These are phyloP conservation scores for Leccinellum luteum DNA, from an alignment of 768 basidiomycete genomes.

Conservation along the genomic window DNA sequence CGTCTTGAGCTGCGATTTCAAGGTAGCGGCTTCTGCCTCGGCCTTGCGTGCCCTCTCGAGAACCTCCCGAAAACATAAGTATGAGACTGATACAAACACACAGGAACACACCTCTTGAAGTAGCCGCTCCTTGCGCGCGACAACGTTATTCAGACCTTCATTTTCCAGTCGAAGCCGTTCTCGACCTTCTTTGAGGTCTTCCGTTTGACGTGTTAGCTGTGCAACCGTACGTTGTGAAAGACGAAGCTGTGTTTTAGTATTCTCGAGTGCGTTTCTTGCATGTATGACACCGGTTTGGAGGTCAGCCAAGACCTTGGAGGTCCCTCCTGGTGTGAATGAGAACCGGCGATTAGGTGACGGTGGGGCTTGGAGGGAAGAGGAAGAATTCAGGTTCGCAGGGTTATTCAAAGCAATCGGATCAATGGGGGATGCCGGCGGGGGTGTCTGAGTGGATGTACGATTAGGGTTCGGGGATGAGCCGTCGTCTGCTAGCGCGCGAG, in stretches of 20 bases:
- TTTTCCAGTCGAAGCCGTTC: constrained; percentile 83
- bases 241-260: constrained; percentile 79
- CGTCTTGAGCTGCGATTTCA: constrained; percentile 71
- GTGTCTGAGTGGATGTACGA: constrained; percentile 32
- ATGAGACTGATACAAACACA: not conserved
- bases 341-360: constrained; percentile 51
- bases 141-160: constrained; percentile 84
- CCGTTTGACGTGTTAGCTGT: constrained; percentile 79
- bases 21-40: constrained; percentile 65
- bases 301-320: constrained; percentile 85
- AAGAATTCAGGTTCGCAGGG: constrained; percentile 32
- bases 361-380: constrained; percentile 42
- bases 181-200: constrained; percentile 84
- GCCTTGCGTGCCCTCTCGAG: constrained; percentile 85
- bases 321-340: constrained; percentile 72
- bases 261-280: constrained; percentile 78
- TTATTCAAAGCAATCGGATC: constrained; percentile 34
- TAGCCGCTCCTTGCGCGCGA: constrained; percentile 81
- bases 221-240: constrained; percentile 82
- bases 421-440: constrained; percentile 31
- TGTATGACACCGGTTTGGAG: constrained; percentile 81
- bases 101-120: constrained; percentile 69
- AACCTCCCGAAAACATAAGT: constrained; percentile 41
- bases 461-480: constrained; percentile 39
- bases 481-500: constrained; percentile 79